These are phyloP conservation scores for Saprolegnia parasitica DNA, from an alignment of 352 stramenopile species.

Conservation along the genomic window DNA sequence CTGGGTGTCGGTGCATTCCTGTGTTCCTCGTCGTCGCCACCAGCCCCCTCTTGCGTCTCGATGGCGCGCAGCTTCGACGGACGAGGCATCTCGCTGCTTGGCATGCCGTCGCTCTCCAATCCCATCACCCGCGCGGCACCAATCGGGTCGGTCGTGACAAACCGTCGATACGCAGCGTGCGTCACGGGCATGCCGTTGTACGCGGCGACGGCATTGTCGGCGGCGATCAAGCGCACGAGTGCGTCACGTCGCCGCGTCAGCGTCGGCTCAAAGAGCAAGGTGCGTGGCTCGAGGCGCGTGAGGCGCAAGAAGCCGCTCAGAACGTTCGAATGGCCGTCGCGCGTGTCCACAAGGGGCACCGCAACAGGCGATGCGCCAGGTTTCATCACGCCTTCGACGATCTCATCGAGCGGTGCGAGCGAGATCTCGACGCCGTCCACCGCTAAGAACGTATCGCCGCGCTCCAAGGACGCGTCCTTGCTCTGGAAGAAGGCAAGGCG, in stretches of 20 bases:
- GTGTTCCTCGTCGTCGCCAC: background rate
- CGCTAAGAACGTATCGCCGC: background rate
- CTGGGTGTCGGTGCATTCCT: background rate
- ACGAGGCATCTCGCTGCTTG: no score
- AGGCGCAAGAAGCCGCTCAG: conserved; percentile 15
- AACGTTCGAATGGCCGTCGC: background rate
- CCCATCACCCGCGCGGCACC: background rate
- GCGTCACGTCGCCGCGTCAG: background rate
- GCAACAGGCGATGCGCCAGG: background rate
- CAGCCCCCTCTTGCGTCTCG: background rate
- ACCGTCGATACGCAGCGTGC: background rate
- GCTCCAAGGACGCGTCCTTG: background rate
- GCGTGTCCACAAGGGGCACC: conserved; percentile 12
- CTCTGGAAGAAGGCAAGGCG: background rate
- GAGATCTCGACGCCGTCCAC: conserved; percentile 1
- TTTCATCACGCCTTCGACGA: conserved; percentile 1
- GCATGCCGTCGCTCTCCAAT: background rate
- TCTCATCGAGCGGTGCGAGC: conserved; percentile 1
- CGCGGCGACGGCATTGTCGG: background rate
- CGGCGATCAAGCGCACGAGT: background rate
- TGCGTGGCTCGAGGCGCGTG: background rate
- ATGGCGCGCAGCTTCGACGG: no score
- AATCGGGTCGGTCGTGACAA: background rate
- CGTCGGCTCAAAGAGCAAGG: conserved; percentile 14
- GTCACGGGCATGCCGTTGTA: background rate